Base-by-base conservation (phyloP, 2,329 filamentous ascomycete genomes). In the Talaromyces sp. region DNA sequence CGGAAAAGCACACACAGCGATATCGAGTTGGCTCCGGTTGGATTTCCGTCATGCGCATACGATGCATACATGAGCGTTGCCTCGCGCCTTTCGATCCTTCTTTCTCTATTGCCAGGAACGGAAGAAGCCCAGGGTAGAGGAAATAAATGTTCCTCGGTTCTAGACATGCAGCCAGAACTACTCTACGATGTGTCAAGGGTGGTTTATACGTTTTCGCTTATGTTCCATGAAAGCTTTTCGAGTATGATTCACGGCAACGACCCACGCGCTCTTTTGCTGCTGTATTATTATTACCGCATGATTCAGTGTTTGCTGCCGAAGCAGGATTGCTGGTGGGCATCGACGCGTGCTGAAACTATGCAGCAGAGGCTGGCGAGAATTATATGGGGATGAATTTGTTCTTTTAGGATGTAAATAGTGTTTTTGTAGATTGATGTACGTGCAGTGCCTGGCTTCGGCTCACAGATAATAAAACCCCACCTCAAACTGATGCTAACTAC, bases 201-300 rank as follows among this genome's bases (percentile, higher is more conserved):
- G 29, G 51, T 55, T 26, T 61, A 50, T 8, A 51, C 59, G 24
- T 61, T 61, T 14, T 51, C 59, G 2, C 5, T 61, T 5, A 14
- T 61, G 41, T 58, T 57, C 14, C 50, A 58, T 21, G 51, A 38
- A 1, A 24, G 2, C 3, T 55, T 61, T 10, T 32, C 50, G 2
- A 26, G 57, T 46, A 61, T 61, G 59, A 29, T 61, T 2, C 53
- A 38, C n/a, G 51, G 52, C n/a, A 46, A 41, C 31, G 59, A 61
- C 17, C 17, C 29, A n/a, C 21, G 59, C 21, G 32, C 54, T 21
- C 21, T 58, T 11, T 31, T 54, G 6, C 41, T 58, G 2, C 11
- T 61, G 19, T 61, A 61, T 19, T 56, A 61, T 55, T 61, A 58
- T 27, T 61, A 58, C 27, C 51, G 51, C 7, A 55, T 55, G 38